Evolutionary conservation across 2,329 filamentous ascomycete species (phyloP).

Genomic region (Cercospora zeae-maydis): DNA sequence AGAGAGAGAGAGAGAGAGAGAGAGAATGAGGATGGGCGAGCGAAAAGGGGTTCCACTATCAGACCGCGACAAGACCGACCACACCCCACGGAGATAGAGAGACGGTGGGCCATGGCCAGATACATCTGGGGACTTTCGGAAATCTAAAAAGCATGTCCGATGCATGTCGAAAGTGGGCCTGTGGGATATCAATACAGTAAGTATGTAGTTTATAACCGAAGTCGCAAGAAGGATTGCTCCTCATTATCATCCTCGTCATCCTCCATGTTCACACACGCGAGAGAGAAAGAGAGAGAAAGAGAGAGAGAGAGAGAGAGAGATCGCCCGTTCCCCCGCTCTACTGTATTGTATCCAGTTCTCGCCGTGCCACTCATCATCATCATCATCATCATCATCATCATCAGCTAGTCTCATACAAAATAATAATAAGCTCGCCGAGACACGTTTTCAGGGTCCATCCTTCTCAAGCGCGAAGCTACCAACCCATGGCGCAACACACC

Average conservation of each 20-base stretch:
- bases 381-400: no score
- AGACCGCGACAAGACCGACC: slow-evolving; percentile 11
- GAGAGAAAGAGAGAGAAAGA: no score
- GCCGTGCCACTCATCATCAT: no score
- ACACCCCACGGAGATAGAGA: slow-evolving; percentile 17
- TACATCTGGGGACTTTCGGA: not conserved
- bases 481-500: slow-evolving; percentile 12
- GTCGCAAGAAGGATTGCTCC: not conserved
- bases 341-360: no score
- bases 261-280: no score
- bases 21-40: no score
- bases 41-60: not conserved
- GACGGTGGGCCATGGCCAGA: slow-evolving; percentile 7
- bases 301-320: no score
- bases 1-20: no score
- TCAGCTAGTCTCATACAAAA: no score
- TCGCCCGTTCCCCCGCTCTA: no score
- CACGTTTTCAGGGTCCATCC: not conserved
- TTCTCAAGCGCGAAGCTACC: slow-evolving; percentile 1
- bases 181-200: slow-evolving; percentile 11
- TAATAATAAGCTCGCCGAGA: not conserved
- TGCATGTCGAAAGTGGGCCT: slow-evolving; percentile 2
- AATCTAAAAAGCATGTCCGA: no score
- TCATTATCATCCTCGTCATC: no score
- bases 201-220: not conserved